Base-by-base conservation (phyloP, 2,329 filamentous ascomycete species). In the Fusarium xyrophilum region DNA sequence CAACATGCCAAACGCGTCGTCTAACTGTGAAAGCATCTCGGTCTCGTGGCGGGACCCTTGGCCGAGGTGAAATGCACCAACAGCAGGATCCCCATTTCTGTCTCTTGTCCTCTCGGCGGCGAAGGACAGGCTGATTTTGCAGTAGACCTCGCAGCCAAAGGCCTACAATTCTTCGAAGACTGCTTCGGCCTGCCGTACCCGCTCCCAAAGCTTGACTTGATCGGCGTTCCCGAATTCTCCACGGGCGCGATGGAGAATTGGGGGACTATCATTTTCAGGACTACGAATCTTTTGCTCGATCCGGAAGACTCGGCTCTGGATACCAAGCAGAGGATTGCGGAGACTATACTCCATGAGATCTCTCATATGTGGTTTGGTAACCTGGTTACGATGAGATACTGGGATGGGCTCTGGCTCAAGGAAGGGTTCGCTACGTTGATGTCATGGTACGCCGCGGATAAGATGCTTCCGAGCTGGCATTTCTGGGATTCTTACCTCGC, bases 1-100 rank as follows among this genome's bases (percentile, higher is more conserved):
- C 11, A 17, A 15, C 21, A 30, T 2, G 7, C 10, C 3, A 46
- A 13, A 28, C 5, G 3, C 7, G 5, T 21, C 0, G 14, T 0
- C 27, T 17, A 2, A 46, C 14, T 6, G 5, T 15, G 4, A 12
- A 28, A 44, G 19, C 19, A 11, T 44, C 19, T 44, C 25, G 3
- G 13, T 28, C 25, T 28, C 5, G 42, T 44, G 2, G 42, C 19
- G 0, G 25, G 42, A 7, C 17, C 25, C 13, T 1, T 44, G 6
- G 42, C 42, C 6, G 13, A 44, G 25, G 42, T 21, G 0, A n/a
- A 44, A n/a, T 44, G 42, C 25, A n/a, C 13, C 0, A 28, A 4
- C 8, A 11, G 8, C 19, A 28, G 19, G 13, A 44, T 44, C 6
- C 25, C 25, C 17, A 7, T n/a, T 0, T 44, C 42, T 28, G 42